Evolutionary conservation across 257 asterid genomes (phyloP).

Genomic region (Forsythia suspensa): DNA sequence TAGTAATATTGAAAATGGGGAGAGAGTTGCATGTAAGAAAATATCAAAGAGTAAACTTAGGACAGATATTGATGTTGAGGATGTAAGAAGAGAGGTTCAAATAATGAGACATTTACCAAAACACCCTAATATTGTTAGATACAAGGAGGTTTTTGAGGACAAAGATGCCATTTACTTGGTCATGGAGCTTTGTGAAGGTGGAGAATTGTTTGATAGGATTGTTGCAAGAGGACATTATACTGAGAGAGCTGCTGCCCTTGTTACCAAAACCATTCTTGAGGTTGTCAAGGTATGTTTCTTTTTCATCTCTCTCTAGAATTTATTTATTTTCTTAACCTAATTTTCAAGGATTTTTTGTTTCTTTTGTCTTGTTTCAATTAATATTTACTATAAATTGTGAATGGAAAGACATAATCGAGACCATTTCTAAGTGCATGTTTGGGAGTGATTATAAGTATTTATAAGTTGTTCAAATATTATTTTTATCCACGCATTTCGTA

Average conservation of each 20-base stretch:
- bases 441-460: no score
- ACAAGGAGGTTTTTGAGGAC: slow-evolving; percentile 74
- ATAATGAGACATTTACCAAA: slow-evolving; percentile 80
- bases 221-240: slow-evolving; percentile 79
- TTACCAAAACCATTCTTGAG: slow-evolving; percentile 73
- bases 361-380: not conserved
- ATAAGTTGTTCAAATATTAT: no score
- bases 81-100: slow-evolving; percentile 80
- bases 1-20: slow-evolving; percentile 38
- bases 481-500: no score
- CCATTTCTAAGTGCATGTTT: not conserved
- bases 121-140: slow-evolving; percentile 72
- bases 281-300: slow-evolving; percentile 55
- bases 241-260: slow-evolving; percentile 77
- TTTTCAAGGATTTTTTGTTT: not conserved
- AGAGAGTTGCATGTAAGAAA: slow-evolving; percentile 71
- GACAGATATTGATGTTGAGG: slow-evolving; percentile 74
- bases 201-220: slow-evolving; percentile 83
- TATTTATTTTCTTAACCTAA: not conserved
- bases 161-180: slow-evolving; percentile 72
- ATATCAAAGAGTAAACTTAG: slow-evolving; percentile 69
- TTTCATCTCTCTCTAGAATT: not conserved
- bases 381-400: no score
- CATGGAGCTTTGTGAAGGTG: slow-evolving; percentile 93
- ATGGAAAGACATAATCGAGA: not conserved